These are phyloP conservation scores for Scytalidium lignicola DNA, from an alignment of 2,329 filamentous ascomycete species.

Conservation along the genomic window DNA sequence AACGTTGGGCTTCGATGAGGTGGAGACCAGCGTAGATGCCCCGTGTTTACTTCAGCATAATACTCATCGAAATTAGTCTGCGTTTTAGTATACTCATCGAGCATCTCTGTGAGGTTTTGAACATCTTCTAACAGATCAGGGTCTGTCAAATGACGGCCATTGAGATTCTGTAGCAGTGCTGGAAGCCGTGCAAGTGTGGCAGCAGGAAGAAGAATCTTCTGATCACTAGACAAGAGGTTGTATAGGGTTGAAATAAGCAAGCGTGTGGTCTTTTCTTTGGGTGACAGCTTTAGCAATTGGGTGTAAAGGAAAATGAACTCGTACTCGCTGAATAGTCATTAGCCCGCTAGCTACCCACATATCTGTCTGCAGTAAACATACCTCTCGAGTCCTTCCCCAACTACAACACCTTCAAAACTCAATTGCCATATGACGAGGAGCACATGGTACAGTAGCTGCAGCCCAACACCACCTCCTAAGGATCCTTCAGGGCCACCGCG, in stretches of 20 bases:
- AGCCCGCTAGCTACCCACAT: constrained; percentile 9
- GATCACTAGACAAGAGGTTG: constrained; percentile 71
- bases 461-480: constrained; percentile 75
- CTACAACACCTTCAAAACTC: constrained; percentile 79
- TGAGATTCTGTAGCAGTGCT: constrained; percentile 56
- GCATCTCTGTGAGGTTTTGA: constrained; percentile 53
- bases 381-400: constrained; percentile 77
- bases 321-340: constrained; percentile 64
- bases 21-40: constrained; percentile 71
- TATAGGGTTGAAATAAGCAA: constrained; percentile 83
- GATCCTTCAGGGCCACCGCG: constrained; percentile 59
- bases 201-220: constrained; percentile 71
- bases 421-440: constrained; percentile 94
- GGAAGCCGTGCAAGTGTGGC: constrained; percentile 83
- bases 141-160: constrained; percentile 58
- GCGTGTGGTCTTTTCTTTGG: constrained; percentile 96
- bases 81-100: constrained; percentile 63
- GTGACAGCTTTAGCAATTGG: constrained; percentile 85
- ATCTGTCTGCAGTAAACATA: constrained; percentile 39
- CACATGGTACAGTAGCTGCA: constrained; percentile 92
- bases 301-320: constrained; percentile 88
- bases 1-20: constrained; percentile 66
- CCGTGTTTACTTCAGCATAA: constrained; percentile 61
- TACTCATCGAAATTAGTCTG: constrained; percentile 46
- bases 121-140: constrained; percentile 60